Evolutionary conservation across 108 stramenopile genomes (phyloP).

Genomic region (Fragilaria radians): DNA sequence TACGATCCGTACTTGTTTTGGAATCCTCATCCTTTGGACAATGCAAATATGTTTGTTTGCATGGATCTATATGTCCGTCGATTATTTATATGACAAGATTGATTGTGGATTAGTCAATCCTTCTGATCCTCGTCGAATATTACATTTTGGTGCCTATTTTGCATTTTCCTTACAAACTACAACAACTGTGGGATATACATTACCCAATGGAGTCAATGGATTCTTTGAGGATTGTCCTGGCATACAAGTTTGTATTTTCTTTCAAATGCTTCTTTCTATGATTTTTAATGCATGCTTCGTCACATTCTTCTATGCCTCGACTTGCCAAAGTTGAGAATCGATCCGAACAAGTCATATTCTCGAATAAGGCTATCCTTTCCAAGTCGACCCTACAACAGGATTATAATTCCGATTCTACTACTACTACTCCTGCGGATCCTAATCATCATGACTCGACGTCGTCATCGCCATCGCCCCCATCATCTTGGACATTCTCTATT

Average conservation of each 20-base stretch:
- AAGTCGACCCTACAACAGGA: no score
- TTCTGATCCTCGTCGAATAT: slow-evolving; percentile 25
- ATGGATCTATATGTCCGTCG: slow-evolving; percentile 43
- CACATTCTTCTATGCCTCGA: slow-evolving; percentile 61
- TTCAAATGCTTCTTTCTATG: slow-evolving; percentile 71
- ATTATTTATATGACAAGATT: slow-evolving; percentile 17
- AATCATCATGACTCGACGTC: no score
- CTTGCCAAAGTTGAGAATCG: slow-evolving; percentile 51
- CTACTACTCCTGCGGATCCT: no score
- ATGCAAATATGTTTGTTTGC: slow-evolving; percentile 54
- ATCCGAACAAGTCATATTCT: slow-evolving; percentile 61
- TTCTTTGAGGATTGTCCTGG: slow-evolving; percentile 71
- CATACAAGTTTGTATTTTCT: slow-evolving; percentile 54
- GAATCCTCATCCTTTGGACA: slow-evolving; percentile 58
- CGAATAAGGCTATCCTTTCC: slow-evolving; percentile 56
- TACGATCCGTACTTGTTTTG: slow-evolving; percentile 21
- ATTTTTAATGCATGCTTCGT: slow-evolving; percentile 74
- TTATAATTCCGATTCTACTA: no score
- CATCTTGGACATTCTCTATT: no score
- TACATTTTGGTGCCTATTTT: slow-evolving; percentile 45
- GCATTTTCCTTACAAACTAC: slow-evolving; percentile 77
- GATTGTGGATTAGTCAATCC: slow-evolving; percentile 56
- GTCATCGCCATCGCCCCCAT: no score
- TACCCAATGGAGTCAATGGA: slow-evolving; percentile 42
- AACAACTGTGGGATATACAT: slow-evolving; percentile 74